phyloP scores from a whole-genome alignment of 1,284 basidiomycete species.

The Chondrostereum purpureum region DNA sequence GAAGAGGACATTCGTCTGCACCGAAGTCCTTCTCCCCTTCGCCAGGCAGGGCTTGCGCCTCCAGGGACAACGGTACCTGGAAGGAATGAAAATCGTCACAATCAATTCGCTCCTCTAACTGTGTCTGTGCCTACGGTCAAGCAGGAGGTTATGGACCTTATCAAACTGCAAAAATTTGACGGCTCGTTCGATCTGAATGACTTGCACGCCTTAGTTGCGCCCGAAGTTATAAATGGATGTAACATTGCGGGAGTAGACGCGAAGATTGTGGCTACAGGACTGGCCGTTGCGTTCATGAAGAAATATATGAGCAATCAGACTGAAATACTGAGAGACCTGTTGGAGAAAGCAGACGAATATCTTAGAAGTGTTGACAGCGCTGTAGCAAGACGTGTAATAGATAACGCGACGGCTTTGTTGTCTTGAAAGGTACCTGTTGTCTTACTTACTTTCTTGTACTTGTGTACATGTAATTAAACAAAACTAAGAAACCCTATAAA shows the following conservation, averaged over 20 bases:
- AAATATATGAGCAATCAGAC: conserved; percentile 17
- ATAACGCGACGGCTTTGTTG: no score
- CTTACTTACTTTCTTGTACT: no score
- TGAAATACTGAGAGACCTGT: conserved; percentile 21
- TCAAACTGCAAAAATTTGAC: conserved; percentile 34
- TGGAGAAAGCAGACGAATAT: conserved; percentile 21
- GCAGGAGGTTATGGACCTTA: conserved; percentile 25
- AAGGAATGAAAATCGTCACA: no score
- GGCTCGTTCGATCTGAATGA: conserved; percentile 36
- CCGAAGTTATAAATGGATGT: conserved; percentile 18
- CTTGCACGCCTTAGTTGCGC: conserved; percentile 25
- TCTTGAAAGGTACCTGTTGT: no score
- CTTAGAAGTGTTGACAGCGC: conserved; percentile 12
- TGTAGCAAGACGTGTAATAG: no score
- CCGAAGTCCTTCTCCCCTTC: conserved; percentile 24
- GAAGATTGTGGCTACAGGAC: conserved; percentile 23
- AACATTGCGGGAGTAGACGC: conserved; percentile 11
- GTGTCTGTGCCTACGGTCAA: neutral
- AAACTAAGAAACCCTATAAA: no score
- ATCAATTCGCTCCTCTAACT: no score
- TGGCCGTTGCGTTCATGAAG: conserved; percentile 22
- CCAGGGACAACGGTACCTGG: no score
- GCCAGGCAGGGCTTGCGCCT: conserved; percentile 15
- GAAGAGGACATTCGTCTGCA: conserved; percentile 16
- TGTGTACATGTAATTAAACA: no score